Conservation (phyloP, 306 rosid species). For the Erythrophleum fordii region DNA sequence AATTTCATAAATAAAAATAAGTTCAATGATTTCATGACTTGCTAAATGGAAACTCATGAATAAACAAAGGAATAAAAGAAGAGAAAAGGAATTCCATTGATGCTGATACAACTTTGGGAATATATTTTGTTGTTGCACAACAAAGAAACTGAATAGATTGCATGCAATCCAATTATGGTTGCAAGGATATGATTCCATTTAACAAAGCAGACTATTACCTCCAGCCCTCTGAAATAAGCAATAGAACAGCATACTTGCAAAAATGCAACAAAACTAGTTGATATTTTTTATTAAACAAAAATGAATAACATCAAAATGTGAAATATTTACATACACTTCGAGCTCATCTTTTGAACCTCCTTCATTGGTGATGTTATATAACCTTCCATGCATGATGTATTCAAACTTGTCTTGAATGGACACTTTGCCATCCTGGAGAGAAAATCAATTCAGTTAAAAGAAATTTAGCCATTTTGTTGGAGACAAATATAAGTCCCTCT, state of each 20-base stretch:
- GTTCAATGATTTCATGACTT: not conserved
- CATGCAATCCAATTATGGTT: not conserved
- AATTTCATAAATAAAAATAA: not conserved
- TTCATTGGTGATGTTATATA: slow-evolving; percentile 63
- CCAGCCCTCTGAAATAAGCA: not conserved
- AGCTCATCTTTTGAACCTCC: slow-evolving; percentile 48
- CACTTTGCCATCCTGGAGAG: slow-evolving; percentile 69
- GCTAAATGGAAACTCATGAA: not conserved
- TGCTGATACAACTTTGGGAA: not conserved
- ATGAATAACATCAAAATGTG: slow-evolving; percentile 3
- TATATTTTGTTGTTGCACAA: not conserved
- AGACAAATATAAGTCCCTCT: slow-evolving; percentile 17
- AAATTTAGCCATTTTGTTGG: slow-evolving; percentile 2
- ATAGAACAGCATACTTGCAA: not conserved
- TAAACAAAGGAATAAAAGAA: not conserved
- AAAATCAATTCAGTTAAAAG: slow-evolving; percentile 30
- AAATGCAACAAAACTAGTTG: not conserved
- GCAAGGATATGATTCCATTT: not conserved
- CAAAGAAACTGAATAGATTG: not conserved
- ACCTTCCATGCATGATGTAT: slow-evolving; percentile 83
- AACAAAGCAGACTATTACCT: not conserved
- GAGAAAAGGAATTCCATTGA: not conserved
- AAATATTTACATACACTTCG: slow-evolving; percentile 68
- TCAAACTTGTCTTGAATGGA: slow-evolving; percentile 89
- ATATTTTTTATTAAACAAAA: not conserved